Evolutionary conservation across 768 basidiomycete species (phyloP).

Genomic region (Pulveroboletus sp.): DNA sequence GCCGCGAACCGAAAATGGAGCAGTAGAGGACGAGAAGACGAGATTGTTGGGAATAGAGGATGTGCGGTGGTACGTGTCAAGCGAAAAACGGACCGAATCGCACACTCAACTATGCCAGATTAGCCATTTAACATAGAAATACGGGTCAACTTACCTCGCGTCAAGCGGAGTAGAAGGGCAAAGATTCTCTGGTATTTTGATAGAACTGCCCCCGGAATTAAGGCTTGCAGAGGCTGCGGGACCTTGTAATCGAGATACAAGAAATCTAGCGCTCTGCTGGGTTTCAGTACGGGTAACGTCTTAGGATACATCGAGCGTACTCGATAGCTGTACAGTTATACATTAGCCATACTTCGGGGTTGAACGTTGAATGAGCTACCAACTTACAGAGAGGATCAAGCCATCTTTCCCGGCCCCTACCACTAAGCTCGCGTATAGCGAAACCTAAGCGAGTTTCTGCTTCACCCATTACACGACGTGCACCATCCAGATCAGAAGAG

Average conservation of each 20-base stretch:
- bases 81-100: slow-evolving; percentile 60
- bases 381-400: slow-evolving; percentile 76
- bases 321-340: slow-evolving; percentile 18
- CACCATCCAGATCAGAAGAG: slow-evolving; percentile 30
- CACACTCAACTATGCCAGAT: slow-evolving; percentile 55
- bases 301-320: slow-evolving; percentile 8
- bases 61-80: slow-evolving; percentile 44
- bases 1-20: slow-evolving; percentile 71
- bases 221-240: slow-evolving; percentile 67
- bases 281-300: slow-evolving; percentile 1
- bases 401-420: slow-evolving; percentile 70
- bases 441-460: slow-evolving; percentile 79
- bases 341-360: slow-evolving; percentile 5
- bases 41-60: slow-evolving; percentile 58
- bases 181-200: slow-evolving; percentile 86
- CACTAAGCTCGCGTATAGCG: slow-evolving; percentile 71
- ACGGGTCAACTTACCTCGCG: slow-evolving; percentile 54
- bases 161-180: slow-evolving; percentile 70
- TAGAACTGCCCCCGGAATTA: slow-evolving; percentile 69
- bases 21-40: slow-evolving; percentile 48
- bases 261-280: slow-evolving; percentile 76
- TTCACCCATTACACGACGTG: slow-evolving; percentile 46
- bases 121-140: not conserved
- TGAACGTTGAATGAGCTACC: not conserved
- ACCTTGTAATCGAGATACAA: slow-evolving; percentile 87